Conservation (phyloP, 768 basidiomycete genomes). For the Heimioporus sp. region DNA sequence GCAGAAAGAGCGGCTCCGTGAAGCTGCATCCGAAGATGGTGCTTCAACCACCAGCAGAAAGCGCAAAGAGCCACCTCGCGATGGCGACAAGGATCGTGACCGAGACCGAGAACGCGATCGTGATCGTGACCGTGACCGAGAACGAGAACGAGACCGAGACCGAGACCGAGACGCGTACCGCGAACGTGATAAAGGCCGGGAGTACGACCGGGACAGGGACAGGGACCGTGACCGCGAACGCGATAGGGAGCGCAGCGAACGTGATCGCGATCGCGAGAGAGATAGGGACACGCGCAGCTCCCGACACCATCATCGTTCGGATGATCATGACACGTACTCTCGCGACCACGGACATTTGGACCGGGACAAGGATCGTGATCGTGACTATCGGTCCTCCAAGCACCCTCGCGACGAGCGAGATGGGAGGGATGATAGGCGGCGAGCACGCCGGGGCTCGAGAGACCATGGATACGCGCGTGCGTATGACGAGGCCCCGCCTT, state of each 20-base stretch:
- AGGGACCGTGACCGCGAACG: constrained; percentile 41
- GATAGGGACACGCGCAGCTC: constrained; percentile 38
- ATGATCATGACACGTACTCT: constrained; percentile 32
- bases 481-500: constrained; percentile 47
- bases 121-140: constrained; percentile 32
- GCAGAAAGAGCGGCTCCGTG: constrained; percentile 87
- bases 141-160: constrained; percentile 25
- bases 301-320: constrained; percentile 34
- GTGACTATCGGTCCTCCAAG: constrained; percentile 44
- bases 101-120: constrained; percentile 36
- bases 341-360: constrained; percentile 33
- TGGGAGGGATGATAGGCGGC: constrained; percentile 47
- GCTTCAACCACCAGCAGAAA: constrained; percentile 75
- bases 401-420: constrained; percentile 57
- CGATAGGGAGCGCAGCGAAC: constrained; percentile 39
- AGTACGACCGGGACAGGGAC: constrained; percentile 40
- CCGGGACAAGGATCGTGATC: constrained; percentile 38
- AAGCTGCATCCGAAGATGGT: constrained; percentile 78
- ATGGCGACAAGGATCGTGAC: constrained; percentile 49
- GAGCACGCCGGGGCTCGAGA: constrained; percentile 39
- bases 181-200: constrained; percentile 31
- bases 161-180: constrained; percentile 27
- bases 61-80: constrained; percentile 67
- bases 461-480: constrained; percentile 42
- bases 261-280: constrained; percentile 44